Conservation (phyloP, 1,284 basidiomycete genomes). For the Naganishia sp. region DNA sequence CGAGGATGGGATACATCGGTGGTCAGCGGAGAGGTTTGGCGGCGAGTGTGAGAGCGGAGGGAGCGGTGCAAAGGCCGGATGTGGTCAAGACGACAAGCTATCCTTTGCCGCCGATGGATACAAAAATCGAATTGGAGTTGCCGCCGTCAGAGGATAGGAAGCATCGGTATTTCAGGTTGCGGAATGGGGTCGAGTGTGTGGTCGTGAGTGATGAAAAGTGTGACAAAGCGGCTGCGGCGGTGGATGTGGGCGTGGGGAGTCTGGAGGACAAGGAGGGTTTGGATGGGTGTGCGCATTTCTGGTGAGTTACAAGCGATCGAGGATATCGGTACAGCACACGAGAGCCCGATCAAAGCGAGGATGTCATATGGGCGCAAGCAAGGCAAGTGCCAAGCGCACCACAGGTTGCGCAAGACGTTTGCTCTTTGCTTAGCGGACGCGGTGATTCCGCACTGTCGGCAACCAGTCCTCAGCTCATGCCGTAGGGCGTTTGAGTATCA, state of each 20-base stretch:
- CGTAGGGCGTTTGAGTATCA: too few relatives aligned
- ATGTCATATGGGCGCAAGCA: not conserved
- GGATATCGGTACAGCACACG: not conserved
- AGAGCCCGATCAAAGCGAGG: not conserved
- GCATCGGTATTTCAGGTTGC: constrained; percentile 76
- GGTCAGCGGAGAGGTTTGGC: too few relatives aligned
- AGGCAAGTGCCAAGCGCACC: constrained; percentile 3
- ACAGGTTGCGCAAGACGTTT: constrained; percentile 55
- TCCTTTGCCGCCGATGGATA: not conserved
- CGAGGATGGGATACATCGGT: too few relatives aligned
- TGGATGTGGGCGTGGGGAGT: constrained; percentile 95
- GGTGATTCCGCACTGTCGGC: too few relatives aligned
- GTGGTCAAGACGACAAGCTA: not conserved
- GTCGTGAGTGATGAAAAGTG: constrained; percentile 82
- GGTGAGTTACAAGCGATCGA: constrained; percentile 39
- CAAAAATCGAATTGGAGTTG: constrained; percentile 48
- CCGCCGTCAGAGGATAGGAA: constrained; percentile 70
- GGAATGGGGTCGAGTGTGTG: constrained; percentile 84
- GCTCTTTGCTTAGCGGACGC: too few relatives aligned
- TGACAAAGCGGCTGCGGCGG: constrained; percentile 92
- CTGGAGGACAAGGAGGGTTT: constrained; percentile 82
- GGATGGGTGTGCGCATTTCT: constrained; percentile 53
- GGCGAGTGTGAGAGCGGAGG: not conserved
- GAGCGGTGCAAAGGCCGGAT: constrained; percentile 2
- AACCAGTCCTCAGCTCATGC: too few relatives aligned